These are phyloP conservation scores for Nemania sp. DNA, from an alignment of 2,329 filamentous ascomycete species.

Conservation along the genomic window DNA sequence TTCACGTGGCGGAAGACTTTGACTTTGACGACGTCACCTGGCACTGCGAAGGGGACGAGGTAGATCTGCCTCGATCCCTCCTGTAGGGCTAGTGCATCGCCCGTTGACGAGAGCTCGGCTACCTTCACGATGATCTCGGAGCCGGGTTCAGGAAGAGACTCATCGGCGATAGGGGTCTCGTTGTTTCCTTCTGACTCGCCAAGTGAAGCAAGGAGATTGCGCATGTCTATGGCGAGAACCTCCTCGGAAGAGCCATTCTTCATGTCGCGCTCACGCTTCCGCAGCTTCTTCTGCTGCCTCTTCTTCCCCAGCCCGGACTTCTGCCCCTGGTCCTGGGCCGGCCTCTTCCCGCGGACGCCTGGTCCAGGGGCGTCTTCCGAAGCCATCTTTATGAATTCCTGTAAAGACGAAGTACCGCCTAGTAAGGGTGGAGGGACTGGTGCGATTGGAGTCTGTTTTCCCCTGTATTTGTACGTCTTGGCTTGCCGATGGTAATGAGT, in stretches of 20 bases:
- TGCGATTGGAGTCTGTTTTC: no score
- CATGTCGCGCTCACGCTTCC: slow-evolving; percentile 61
- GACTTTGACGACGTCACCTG: slow-evolving; percentile 78
- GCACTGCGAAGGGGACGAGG: slow-evolving; percentile 84
- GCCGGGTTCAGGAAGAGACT: slow-evolving; percentile 64
- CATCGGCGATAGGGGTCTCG: slow-evolving; percentile 30
- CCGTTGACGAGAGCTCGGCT: slow-evolving; percentile 81
- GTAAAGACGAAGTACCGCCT: no score
- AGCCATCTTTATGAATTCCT: no score
- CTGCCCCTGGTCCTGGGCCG: slow-evolving; percentile 21
- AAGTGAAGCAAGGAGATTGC: slow-evolving; percentile 54
- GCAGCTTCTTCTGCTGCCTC: slow-evolving; percentile 24
- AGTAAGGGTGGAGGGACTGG: no score
- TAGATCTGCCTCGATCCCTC: slow-evolving; percentile 70
- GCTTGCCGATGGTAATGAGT: no score
- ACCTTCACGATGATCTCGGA: slow-evolving; percentile 84
- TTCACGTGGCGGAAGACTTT: slow-evolving; percentile 76
- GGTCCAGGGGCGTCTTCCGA: no score
- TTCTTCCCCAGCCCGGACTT: slow-evolving; percentile 24
- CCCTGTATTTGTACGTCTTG: no score
- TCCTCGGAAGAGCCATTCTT: slow-evolving; percentile 68
- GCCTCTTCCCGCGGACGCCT: slow-evolving; percentile 26
- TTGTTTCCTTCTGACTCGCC: slow-evolving; percentile 37
- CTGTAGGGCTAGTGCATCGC: slow-evolving; percentile 83
- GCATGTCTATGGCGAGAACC: slow-evolving; percentile 66